Conservation (phyloP, 1,284 basidiomycete species). For the Polyporus tsugae region DNA sequence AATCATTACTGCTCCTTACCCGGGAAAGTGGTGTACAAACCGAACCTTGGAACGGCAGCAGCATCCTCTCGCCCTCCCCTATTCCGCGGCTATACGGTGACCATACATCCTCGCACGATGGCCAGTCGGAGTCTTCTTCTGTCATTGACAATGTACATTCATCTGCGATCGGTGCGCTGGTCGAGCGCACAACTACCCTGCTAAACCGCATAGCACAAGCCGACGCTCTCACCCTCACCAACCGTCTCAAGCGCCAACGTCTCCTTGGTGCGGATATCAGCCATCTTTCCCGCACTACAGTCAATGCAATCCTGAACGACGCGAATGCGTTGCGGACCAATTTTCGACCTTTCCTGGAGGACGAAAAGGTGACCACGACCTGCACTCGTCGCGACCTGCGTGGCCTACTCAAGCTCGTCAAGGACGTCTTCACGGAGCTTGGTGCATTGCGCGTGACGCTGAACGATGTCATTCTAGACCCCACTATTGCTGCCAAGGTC, state of each 20-base stretch:
- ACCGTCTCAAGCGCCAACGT: conserved; percentile 91
- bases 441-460: conserved; percentile 84
- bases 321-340: conserved; percentile 74
- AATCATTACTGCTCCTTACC: conserved; percentile 65
- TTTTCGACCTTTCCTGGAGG: conserved; percentile 79
- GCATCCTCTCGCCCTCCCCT: conserved; percentile 44
- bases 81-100: conserved; percentile 50
- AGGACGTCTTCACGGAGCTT: conserved; percentile 87
- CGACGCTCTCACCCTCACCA: conserved; percentile 89
- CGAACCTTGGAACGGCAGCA: conserved; percentile 50
- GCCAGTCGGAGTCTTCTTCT: conserved; percentile 74
- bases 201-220: conserved; percentile 79
- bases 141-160: conserved; percentile 56
- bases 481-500: conserved; percentile 74
- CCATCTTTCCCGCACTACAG: conserved; percentile 87
- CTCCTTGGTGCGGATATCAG: conserved; percentile 85
- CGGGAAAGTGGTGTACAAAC: conserved; percentile 81
- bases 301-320: conserved; percentile 82
- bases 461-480: conserved; percentile 93
- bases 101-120: conserved; percentile 59
- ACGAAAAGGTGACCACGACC: conserved; percentile 67
- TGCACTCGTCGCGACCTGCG: conserved; percentile 88
- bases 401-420: conserved; percentile 84
- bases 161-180: conserved; percentile 63
- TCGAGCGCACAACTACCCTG: conserved; percentile 78